A percentile compares a stretch with the other conserved stretches of the same genome.
These are phyloP conservation scores for Phylloboletellus chloephorus DNA, from an alignment of 1,284 basidiomycete genomes.

Conservation along the genomic window DNA sequence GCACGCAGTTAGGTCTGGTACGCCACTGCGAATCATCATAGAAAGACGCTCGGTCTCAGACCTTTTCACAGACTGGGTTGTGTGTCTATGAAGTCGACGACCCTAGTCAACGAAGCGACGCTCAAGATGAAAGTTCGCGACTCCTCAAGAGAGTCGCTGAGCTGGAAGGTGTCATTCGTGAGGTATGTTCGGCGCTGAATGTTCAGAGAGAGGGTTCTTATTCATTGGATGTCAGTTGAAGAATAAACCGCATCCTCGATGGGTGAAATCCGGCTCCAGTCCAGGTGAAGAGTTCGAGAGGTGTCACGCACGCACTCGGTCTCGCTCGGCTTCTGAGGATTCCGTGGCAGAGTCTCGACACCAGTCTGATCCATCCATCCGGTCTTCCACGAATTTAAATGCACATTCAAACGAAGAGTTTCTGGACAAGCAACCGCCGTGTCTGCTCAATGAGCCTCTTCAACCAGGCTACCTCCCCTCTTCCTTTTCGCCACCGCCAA, in stretches of 20 bases:
- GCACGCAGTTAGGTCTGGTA: slow-evolving; percentile 69
- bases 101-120: slow-evolving; percentile 48
- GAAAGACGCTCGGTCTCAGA: slow-evolving; percentile 4
- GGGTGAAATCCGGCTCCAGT: slow-evolving; percentile 39
- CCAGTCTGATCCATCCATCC: slow-evolving; percentile 2
- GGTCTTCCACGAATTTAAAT: slow-evolving; percentile 3
- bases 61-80: slow-evolving; percentile 56
- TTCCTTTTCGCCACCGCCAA: slow-evolving; percentile 13
- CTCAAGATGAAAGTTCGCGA: slow-evolving; percentile 59
- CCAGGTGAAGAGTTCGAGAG: slow-evolving; percentile 26
- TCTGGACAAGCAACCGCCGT: slow-evolving; percentile 1
- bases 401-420: slow-evolving; percentile 7
- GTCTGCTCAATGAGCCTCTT: slow-evolving; percentile 10
- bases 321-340: slow-evolving; percentile 15
- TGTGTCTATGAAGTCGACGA: slow-evolving; percentile 85
- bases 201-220: slow-evolving; percentile 1
- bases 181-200: slow-evolving; percentile 39
- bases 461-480: slow-evolving; percentile 4
- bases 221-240: slow-evolving; percentile 41
- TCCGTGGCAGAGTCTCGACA: slow-evolving; percentile 5
- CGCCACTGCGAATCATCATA: slow-evolving; percentile 17
- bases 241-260: slow-evolving; percentile 68
- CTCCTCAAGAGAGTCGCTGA: slow-evolving; percentile 75
- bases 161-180: slow-evolving; percentile 77
- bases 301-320: slow-evolving; percentile 22